These are phyloP conservation scores for Amanita fuliginea DNA, from an alignment of 768 basidiomycete genomes.

Conservation along the genomic window DNA sequence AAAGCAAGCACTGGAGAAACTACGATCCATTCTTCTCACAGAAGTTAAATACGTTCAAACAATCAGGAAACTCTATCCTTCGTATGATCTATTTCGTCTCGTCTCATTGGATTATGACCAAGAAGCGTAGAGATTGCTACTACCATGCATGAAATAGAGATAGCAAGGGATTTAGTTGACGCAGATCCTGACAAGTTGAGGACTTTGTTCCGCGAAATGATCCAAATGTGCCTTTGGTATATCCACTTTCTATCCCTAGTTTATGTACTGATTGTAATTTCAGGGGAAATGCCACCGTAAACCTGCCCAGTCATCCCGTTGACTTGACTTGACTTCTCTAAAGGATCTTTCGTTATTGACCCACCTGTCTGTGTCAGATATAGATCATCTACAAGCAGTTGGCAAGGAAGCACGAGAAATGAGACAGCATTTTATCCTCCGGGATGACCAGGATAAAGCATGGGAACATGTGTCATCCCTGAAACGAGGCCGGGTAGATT, in stretches of 20 bases:
- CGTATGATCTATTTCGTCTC: conserved; percentile 35
- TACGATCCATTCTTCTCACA: conserved; percentile 79
- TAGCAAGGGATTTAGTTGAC: conserved; percentile 30
- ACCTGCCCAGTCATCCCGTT: conserved; percentile 6
- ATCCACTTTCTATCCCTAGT: conserved; percentile 3
- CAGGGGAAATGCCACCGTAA: conserved; percentile 92
- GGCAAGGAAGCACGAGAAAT: conserved; percentile 72
- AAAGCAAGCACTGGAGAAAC: conserved; percentile 55
- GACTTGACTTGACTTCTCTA: background rate
- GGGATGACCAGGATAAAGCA: conserved; percentile 65
- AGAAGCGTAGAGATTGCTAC: conserved; percentile 51
- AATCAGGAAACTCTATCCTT: conserved; percentile 66
- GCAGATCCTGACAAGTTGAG: conserved; percentile 43
- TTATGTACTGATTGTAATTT: background rate
- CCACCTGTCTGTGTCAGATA: conserved; percentile 72
- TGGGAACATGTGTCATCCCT: conserved; percentile 64
- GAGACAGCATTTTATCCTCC: conserved; percentile 70
- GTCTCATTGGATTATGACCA: background rate
- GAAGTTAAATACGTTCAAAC: conserved; percentile 75
- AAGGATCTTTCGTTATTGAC: conserved; percentile 89
- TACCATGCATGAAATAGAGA: conserved; percentile 57
- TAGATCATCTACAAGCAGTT: conserved; percentile 72
- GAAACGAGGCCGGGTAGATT: conserved; percentile 54
- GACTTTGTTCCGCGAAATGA: conserved; percentile 72
- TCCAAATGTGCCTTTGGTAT: conserved; percentile 84